Evolutionary conservation across 305 asterid genomes (phyloP).

Genomic region (Solanum hybrid): DNA sequence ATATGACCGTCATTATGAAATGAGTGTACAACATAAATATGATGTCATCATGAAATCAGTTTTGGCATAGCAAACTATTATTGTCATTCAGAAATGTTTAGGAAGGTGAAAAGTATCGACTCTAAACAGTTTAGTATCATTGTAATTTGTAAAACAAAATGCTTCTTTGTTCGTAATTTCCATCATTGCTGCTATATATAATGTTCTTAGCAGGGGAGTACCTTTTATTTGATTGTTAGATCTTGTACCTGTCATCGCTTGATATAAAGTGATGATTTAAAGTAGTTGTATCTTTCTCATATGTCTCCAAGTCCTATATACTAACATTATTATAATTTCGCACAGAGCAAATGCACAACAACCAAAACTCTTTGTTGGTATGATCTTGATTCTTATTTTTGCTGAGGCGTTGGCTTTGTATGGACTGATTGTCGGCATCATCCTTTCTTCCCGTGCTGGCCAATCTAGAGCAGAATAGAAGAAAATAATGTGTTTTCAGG

Average conservation of each 20-base stretch:
- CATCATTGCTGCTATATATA: neutral
- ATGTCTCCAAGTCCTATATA: neutral
- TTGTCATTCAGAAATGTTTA: neutral
- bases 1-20: neutral
- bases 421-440: slow-evolving; percentile 28
- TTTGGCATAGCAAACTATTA: neutral
- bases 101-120: neutral
- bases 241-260: neutral
- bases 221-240: neutral
- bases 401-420: slow-evolving; percentile 27
- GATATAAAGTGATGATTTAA: neutral
- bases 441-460: slow-evolving; percentile 29
- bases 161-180: neutral
- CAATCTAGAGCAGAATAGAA: slow-evolving; percentile 26
- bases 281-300: neutral
- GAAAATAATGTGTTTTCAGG: neutral
- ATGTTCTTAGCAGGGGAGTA: neutral
- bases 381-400: slow-evolving; percentile 30
- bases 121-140: neutral
- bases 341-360: slow-evolving; percentile 27
- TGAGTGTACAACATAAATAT: neutral
- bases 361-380: slow-evolving; percentile 31
- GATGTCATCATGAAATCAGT: neutral
- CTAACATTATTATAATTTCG: neutral
- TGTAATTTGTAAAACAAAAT: neutral